A percentile compares a stretch with the other conserved stretches of the same genome.
Evolutionary conservation across 345 rosid genomes (phyloP).

Genomic region (Gossypium ekmanianum): DNA sequence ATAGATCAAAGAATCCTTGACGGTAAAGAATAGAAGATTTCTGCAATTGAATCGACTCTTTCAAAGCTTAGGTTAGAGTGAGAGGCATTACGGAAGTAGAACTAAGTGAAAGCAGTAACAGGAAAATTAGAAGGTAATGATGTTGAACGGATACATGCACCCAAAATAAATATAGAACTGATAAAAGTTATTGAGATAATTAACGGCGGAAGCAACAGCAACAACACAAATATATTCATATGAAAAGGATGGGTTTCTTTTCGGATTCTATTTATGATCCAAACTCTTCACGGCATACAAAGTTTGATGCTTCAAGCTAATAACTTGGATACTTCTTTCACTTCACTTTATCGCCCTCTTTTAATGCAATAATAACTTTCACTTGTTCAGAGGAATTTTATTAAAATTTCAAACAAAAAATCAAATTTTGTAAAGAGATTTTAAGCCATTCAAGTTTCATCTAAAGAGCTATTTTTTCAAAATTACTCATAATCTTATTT

Average conservation of each 20-base stretch:
- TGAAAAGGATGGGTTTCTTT: neutral
- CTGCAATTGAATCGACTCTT: neutral
- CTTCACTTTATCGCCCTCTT: no score
- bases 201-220: neutral
- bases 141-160: neutral
- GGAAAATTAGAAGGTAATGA: neutral
- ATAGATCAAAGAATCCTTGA: neutral
- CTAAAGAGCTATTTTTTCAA: no score
- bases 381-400: no score
- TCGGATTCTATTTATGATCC: neutral
- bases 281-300: neutral
- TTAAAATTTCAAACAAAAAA: no score
- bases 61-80: neutral
- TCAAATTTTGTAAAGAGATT: no score
- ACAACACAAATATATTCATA: neutral
- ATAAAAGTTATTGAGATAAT: neutral
- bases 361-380: no score
- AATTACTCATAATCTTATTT: no score
- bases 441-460: no score
- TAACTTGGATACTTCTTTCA: no score
- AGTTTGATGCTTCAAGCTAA: neutral
- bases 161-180: neutral
- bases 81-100: neutral
- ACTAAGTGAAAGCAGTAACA: neutral
- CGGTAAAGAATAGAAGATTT: neutral